Percentiles rank a stretch among this genome's conserved stretches.
These are phyloP conservation scores for Cryptococcus sp. DNA, from an alignment of 1,284 basidiomycete genomes.

Conservation along the genomic window DNA sequence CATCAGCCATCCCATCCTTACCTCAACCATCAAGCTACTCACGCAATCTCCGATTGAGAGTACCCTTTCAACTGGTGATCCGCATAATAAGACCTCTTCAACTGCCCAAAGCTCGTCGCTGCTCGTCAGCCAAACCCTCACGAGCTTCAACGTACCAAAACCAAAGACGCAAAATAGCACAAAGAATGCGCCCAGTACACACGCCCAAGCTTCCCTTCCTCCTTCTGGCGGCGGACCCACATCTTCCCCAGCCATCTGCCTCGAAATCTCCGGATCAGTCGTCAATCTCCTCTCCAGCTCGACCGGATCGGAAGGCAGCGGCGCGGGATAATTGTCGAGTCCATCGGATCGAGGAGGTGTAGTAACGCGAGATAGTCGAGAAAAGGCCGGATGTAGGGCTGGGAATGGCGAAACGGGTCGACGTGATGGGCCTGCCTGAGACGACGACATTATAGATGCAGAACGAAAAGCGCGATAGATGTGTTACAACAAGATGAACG, in stretches of 20 bases:
- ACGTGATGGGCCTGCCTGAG: neutral
- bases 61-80: constrained; percentile 32
- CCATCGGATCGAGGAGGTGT: constrained; percentile 15
- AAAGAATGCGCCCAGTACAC: constrained; percentile 32
- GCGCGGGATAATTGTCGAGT: constrained; percentile 26
- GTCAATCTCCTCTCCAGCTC: constrained; percentile 21
- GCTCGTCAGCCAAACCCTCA: neutral
- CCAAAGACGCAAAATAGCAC: constrained; percentile 41
- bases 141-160: constrained; percentile 28
- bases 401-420: constrained; percentile 4
- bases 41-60: constrained; percentile 36
- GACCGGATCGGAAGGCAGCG: constrained; percentile 15
- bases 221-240: constrained; percentile 44
- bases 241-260: constrained; percentile 20
- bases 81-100: constrained; percentile 34
- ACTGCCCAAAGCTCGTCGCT: constrained; percentile 39
- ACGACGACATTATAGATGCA: neutral
- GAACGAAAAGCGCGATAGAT: neutral
- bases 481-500: neutral
- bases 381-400: neutral
- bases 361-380: neutral
- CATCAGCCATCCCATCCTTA: no score
- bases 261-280: constrained; percentile 19
- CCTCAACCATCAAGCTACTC: constrained; percentile 11
- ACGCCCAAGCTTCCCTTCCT: constrained; percentile 40